Conservation (phyloP, 495 filamentous ascomycete genomes). For the Aspergillus nidulans region DNA sequence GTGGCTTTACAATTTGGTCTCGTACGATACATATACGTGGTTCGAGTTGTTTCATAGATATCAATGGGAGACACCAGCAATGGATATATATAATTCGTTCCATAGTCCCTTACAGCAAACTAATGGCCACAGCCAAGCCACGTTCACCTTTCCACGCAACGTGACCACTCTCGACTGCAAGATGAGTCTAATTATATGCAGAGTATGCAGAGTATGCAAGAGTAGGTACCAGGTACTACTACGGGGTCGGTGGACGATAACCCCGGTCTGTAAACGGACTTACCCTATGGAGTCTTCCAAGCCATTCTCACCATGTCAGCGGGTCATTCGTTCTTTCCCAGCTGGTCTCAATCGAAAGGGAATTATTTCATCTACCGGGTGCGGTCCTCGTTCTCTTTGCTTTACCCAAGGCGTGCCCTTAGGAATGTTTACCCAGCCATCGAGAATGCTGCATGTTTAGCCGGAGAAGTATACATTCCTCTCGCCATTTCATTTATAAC, state of each 20-base stretch:
- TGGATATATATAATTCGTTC: no score
- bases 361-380: not conserved
- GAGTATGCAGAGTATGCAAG: no score
- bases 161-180: no score
- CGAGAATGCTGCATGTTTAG: slow-evolving; percentile 5
- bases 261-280: no score
- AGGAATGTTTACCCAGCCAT: not conserved
- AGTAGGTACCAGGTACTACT: no score
- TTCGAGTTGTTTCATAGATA: not conserved
- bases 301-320: not conserved
- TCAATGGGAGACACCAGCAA: no score
- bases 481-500: not conserved
- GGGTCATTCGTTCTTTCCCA: not conserved
- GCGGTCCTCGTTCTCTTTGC: not conserved
- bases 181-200: no score
- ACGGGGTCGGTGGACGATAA: no score
- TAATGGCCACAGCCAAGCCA: no score
- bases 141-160: no score
- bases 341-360: not conserved
- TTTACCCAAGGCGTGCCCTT: not conserved
- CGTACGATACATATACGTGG: not conserved
- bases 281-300: no score
- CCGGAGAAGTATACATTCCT: not conserved
- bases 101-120: no score
- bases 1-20: not conserved